Conservation (phyloP, 441 rosid genomes). For the Populus tomentosa region DNA sequence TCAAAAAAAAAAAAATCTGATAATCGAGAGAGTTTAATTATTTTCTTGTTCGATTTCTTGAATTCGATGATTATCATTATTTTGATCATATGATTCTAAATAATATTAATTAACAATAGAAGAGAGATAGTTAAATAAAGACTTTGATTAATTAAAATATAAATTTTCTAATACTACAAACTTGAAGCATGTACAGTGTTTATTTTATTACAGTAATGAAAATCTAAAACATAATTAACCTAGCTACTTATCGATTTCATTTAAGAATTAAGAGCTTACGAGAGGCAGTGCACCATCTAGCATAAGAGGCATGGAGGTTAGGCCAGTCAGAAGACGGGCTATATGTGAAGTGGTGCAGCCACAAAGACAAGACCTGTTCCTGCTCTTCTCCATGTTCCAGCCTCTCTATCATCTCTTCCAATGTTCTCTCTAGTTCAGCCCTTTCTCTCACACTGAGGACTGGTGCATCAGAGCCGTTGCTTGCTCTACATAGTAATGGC, state of each 20-base stretch:
- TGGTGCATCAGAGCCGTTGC: conserved; percentile 65
- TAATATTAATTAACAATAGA: too few species aligned
- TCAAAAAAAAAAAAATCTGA: too few species aligned
- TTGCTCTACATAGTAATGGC: conserved; percentile 67
- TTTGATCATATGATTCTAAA: not conserved
- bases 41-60: too few species aligned
- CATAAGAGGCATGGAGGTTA: conserved; percentile 55
- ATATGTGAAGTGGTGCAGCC: conserved; percentile 77
- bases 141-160: too few species aligned
- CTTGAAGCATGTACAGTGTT: too few species aligned
- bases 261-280: conserved; percentile 50
- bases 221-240: too few species aligned
- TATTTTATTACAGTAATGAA: too few species aligned
- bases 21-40: too few species aligned
- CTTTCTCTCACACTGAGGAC: conserved; percentile 47
- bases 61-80: too few species aligned
- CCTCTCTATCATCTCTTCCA: conserved; percentile 53
- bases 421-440: conserved; percentile 43
- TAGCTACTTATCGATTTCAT: not conserved
- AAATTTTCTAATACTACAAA: too few species aligned
- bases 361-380: conserved; percentile 70
- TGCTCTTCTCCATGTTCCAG: conserved; percentile 53
- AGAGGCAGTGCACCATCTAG: conserved; percentile 68
- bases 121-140: too few species aligned
- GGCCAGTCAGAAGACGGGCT: conserved; percentile 85